Base-by-base conservation (phyloP, 139 green algal species). In the Auxenochlorella protothecoides region DNA sequence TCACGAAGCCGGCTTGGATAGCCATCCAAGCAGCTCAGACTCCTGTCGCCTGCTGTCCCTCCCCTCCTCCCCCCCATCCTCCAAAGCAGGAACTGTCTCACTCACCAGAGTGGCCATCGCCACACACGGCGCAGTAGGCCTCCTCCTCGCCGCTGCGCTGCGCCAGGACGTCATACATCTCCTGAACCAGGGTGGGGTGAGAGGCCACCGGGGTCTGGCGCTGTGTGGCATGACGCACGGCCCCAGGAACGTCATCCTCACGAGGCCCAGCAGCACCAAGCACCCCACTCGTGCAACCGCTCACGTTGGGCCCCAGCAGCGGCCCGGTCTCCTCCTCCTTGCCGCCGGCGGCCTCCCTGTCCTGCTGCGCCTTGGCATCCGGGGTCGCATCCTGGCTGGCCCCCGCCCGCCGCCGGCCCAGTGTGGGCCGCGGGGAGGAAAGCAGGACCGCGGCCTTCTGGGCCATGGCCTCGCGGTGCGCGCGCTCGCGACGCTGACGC, bases 41-140 rank as follows among this genome's bases (percentile, higher is more conserved):
- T 44, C 27, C 27, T 44, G 27, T 44, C 27, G 27, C 27, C 27
- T 44, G 27, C 27, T 44, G 27, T 44, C 27, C 27, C 27, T 44
- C 27, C 27, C 27, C 27, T 44, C 27, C 27, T 44, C 27, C 0
- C 27, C 27, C 27, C 27, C 27, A 44, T 44, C 27, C 27, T 44
- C 27, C 27, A 44, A 44, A 44, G 27, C 27, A 44, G 27, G 27
- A 1, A 44, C 27, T 44, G 27, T 44, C 27, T 44, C 27, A 44
- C 27, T 44, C 53, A 62, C n/a, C 82, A 44, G 78, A 90, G 16
- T 80, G 54, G 55, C 91, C 91, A 27, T 90, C 85, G n/a, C 80
- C 85, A 76, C 92, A 97, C 53, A 97, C 85, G 0, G 83, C 85
- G 69, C 92, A 97, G 70, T 95, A 54, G 0, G 88, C 87, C 59